Base-by-base conservation (phyloP, 257 asterid genomes). In the Gentiana macrophylla region DNA sequence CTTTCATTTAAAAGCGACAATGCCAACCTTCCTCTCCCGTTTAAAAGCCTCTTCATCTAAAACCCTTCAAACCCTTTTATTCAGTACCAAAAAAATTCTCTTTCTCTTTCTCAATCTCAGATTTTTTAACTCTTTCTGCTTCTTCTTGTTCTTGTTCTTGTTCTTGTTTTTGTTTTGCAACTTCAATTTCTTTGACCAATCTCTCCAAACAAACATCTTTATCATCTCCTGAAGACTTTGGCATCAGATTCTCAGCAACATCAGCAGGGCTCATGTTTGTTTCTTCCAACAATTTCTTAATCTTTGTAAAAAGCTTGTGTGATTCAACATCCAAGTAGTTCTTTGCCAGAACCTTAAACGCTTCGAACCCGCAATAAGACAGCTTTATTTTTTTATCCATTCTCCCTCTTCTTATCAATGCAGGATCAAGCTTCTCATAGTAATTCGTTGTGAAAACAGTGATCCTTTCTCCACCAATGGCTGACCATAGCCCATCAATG, bases 171-270 rank as follows among this genome's bases (percentile, higher is more conserved):
- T 65, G 65, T 37, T 59, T 66, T 1, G 50, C 61, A 9, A 7
- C 32, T 49, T 66, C 56, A 2, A 66, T 8, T 6, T 60, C 53
- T 52, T 66, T 52, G 32, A 66, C 35, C 65, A 66, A 24, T 53
- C 64, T 66, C 60, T 59, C 49, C 49, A 66, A 34, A 13, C 70
- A 43, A n/a, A 53, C 45, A 6, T 66, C 61, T 2, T 53, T 50
- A 35, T 59, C 49, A 34, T 66, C 70, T 4, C 32, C 33, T 2
- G 51, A 13, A 52, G 65, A 52, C n/a, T 66, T 66, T 0, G 70
- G 70, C 70, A 66, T 66, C 65, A 66, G 13, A 59, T 35, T 66
- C 55, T 66, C 70, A 8, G 70, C 64, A 45, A 66, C 65, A 36
- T 66, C 70, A 11, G 71, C 71, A 0, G 71, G 71, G 15, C 46